Evolutionary conservation across 2,329 filamentous ascomycete species (phyloP), one percentile per base, ranked within the genome.

Genomic region (Pestalotiopsis sp.): DNA sequence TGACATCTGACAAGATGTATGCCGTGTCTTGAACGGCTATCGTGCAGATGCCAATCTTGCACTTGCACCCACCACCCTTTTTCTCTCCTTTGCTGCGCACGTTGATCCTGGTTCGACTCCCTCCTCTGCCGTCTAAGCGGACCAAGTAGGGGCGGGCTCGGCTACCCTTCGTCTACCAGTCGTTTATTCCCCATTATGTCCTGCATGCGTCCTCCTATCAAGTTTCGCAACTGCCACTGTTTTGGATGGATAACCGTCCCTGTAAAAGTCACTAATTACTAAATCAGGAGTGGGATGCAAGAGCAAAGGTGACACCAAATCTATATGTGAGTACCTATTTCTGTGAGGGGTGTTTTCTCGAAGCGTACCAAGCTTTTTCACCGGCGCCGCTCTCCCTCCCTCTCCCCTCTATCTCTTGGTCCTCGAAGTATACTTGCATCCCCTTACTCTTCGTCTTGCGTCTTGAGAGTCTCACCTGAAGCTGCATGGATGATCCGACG

Each of bases 401-500:
- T 59, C 7, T 36, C 31, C 31, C 31, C 31, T 36, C 31, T 9
- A 9, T 36, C 31, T 36, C 31, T 36, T 9, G 9, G 31, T 36
- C 31, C 4, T 27, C 27, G 27, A 27, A 27, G 27, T 36, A 36
- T 36, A 36, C 31, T 9, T 36, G 31, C 31, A 36, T 36, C 31
- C 31, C 31, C 31, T 36, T 36, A 36, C 31, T 36, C 31, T 2
- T 36, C 31, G 31, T 36, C 11, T 59, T 59, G 57, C 57, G 57
- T 23, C 27, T 59, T 23, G 27, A 59, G 25, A 64, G 38, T 39
- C 41, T 64, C 38, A 64, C 62, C 62, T 64, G 62, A 64, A 49
- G 62, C 62, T 64, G 62, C 62, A 64, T 23, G 23, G 62, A 64
- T 38, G 62, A 64, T 64, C 41, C 38, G 62, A 64, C 62, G n/a